Percentiles rank a stretch among this genome's conserved stretches.
phyloP scores from a whole-genome alignment of 2,329 filamentous ascomycete species.

The Pseudogymnoascus destructans region DNA sequence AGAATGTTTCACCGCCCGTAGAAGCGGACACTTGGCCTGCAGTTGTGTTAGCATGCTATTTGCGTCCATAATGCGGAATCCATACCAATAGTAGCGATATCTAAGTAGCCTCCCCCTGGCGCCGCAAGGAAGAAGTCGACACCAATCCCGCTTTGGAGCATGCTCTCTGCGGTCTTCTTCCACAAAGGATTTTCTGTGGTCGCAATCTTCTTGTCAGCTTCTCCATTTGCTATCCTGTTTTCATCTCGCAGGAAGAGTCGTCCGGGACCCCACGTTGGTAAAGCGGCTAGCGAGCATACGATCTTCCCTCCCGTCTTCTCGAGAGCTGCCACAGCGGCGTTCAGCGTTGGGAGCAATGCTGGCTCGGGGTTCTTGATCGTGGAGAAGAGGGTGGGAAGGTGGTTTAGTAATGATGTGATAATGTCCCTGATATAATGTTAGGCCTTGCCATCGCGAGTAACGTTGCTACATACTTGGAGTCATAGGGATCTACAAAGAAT shows the following conservation, averaged over 20 bases:
- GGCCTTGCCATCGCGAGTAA: not conserved
- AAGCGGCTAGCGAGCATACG: constrained; percentile 70
- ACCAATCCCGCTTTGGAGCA: constrained; percentile 77
- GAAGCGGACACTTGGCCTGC: constrained; percentile 69
- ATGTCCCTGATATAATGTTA: constrained; percentile 38
- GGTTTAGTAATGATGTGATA: constrained; percentile 74
- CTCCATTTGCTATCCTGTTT: constrained; percentile 70
- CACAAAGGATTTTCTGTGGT: constrained; percentile 80
- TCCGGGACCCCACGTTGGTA: constrained; percentile 86
- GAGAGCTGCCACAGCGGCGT: constrained; percentile 71
- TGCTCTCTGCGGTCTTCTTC: constrained; percentile 74
- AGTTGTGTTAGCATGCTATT: constrained; percentile 18
- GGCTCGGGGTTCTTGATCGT: constrained; percentile 83
- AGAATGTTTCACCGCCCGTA: constrained; percentile 91
- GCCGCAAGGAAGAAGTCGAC: constrained; percentile 91
- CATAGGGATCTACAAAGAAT: constrained; percentile 85
- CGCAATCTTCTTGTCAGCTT: constrained; percentile 84
- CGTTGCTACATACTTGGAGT: constrained; percentile 51
- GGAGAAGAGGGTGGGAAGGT: constrained; percentile 76
- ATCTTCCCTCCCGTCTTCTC: constrained; percentile 85
- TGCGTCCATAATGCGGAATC: constrained; percentile 15
- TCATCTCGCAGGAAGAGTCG: constrained; percentile 78
- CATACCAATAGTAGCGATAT: constrained; percentile 80
- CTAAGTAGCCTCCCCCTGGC: constrained; percentile 79
- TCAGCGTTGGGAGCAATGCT: constrained; percentile 70